Evolutionary conservation across 768 basidiomycete species (phyloP).

Genomic region (Rhodocollybia butyracea): DNA sequence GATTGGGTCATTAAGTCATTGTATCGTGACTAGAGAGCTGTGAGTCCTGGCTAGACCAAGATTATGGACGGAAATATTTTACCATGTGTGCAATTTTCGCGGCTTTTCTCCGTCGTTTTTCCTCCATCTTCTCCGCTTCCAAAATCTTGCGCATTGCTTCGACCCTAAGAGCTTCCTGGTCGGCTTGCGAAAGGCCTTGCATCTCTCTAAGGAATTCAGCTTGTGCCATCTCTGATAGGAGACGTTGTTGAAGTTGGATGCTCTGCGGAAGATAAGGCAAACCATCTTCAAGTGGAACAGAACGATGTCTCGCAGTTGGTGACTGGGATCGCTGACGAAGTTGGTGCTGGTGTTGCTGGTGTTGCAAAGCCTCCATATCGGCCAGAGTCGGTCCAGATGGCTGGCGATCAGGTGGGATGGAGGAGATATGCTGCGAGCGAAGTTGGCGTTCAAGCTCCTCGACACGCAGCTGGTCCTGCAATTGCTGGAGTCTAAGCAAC

Average conservation of each 20-base stretch:
- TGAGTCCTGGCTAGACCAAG: conserved; percentile 7
- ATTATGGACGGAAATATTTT: conserved; percentile 15
- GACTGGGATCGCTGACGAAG: conserved; percentile 45
- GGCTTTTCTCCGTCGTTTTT: conserved; percentile 75
- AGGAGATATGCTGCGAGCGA: conserved; percentile 49
- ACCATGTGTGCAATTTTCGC: conserved; percentile 91
- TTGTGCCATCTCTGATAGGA: conserved; percentile 75
- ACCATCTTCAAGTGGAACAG: conserved; percentile 47
- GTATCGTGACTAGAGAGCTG: conserved; percentile 65
- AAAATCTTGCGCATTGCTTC: conserved; percentile 89
- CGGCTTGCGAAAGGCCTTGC: conserved; percentile 53
- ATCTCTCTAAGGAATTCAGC: conserved; percentile 64
- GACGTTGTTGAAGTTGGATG: conserved; percentile 70
- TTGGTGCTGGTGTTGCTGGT: conserved; percentile 43
- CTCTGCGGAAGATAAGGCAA: conserved; percentile 56
- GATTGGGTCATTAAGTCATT: conserved; percentile 97
- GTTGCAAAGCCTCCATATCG: conserved; percentile 44
- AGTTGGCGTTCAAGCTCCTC: conserved; percentile 68
- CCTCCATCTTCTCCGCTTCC: conserved; percentile 87
- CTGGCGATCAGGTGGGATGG: conserved; percentile 42
- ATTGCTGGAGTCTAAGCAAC: conserved; percentile 52
- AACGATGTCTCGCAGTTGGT: conserved; percentile 31
- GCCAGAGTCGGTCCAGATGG: conserved; percentile 43
- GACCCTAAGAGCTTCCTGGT: conserved; percentile 67
- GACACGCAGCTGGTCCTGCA: conserved; percentile 61